Evolutionary conservation across 225 moss, liverwort and hornwort species (phyloP), one percentile per base, ranked within the genome.

Genomic region (Bryoerythrophyllum caledonicum): DNA sequence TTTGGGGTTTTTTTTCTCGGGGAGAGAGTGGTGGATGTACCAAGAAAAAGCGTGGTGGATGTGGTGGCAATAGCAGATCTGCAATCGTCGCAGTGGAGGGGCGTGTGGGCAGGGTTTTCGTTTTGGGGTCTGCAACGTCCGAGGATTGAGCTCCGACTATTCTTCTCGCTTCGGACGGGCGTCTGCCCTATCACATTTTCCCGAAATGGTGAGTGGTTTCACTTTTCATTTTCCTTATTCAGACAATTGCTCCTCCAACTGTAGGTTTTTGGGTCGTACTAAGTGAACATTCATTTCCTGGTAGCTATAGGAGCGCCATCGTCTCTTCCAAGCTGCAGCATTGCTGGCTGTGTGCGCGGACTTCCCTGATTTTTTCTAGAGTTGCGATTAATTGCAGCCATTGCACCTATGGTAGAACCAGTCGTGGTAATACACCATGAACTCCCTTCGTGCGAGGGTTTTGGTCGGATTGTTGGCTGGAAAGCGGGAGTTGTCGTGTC

Each of bases 141-240:
- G 13, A 71, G 2, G 24, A 64, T 80, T 63, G 68, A 44, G 44
- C 44, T 44, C 43, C 75, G 72, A 65, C 71, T 41, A 57, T 54
- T 28, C 6, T 2, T 4, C 26, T 65, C 34, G 51, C 21, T 58
- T 76, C 28, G 60, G 52, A 27, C 54, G 28, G 44, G 25, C 37
- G 23, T 34, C 34, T 6, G 34, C 5, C 34, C 34, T 34, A 20
- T 65, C 41, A 20, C 32, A 53, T 80, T 84, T 49, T 19, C 17
- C 48, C 19, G 48, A 19, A 14, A 88, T 88, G 88, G 88, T 88
- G 34, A 88, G 85, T 78, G 5, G 53, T 74, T 67, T 12, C 44
- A 15, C 15, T n/a, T 44, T 44, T 44, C 44, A 34, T 34, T 34
- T 34, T n/a, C n/a, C n/a, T 6, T 34, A 6, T 10, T 38, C 38